Percentiles rank a stretch among this genome's conserved stretches.
Evolutionary conservation across 805 yeast species (phyloP).

Genomic region (Priceomyces carsonii): DNA sequence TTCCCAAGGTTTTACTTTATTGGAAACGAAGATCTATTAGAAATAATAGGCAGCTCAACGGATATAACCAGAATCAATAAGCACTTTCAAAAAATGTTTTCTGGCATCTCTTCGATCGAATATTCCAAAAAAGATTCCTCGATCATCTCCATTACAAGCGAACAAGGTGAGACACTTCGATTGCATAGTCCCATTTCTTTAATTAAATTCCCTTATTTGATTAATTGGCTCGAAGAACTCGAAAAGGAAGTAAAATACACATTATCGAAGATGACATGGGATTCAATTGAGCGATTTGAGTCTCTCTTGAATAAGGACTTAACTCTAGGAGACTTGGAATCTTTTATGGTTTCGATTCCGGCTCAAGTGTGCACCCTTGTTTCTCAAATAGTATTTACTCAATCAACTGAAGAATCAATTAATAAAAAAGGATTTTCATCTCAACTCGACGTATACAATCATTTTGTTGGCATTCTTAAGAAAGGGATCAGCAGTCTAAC

Average conservation of each 20-base stretch:
- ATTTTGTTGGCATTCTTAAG: slow-evolving; percentile 28
- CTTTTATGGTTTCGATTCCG: slow-evolving; percentile 46
- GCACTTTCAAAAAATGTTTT: slow-evolving; percentile 71
- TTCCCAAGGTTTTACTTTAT: slow-evolving; percentile 85
- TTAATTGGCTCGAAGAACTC: slow-evolving; percentile 63
- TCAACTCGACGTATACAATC: slow-evolving; percentile 6
- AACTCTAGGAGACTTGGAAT: slow-evolving; percentile 5
- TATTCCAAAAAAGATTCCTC: slow-evolving; percentile 29
- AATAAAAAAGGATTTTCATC: slow-evolving; percentile 2
- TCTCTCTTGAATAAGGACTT: not conserved
- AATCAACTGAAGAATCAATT: slow-evolving; percentile 32
- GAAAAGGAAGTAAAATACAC: slow-evolving; percentile 56
- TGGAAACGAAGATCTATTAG: slow-evolving; percentile 88
- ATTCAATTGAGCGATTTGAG: slow-evolving; percentile 24
- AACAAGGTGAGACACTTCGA: slow-evolving; percentile 59
- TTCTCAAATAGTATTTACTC: slow-evolving; percentile 59
- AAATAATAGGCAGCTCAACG: slow-evolving; percentile 68
- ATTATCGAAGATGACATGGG: slow-evolving; percentile 34
- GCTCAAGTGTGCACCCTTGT: slow-evolving; percentile 58
- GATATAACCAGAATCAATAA: slow-evolving; percentile 50
- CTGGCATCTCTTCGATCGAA: slow-evolving; percentile 54
- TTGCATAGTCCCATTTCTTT: slow-evolving; percentile 47
- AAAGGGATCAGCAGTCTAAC: slow-evolving; percentile 19
- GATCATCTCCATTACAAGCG: slow-evolving; percentile 55
- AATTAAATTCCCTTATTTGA: slow-evolving; percentile 40